A percentile compares a stretch with the other conserved stretches of the same genome.
phyloP scores from a whole-genome alignment of 2,329 filamentous ascomycete species.

The Fusarium sp. region DNA sequence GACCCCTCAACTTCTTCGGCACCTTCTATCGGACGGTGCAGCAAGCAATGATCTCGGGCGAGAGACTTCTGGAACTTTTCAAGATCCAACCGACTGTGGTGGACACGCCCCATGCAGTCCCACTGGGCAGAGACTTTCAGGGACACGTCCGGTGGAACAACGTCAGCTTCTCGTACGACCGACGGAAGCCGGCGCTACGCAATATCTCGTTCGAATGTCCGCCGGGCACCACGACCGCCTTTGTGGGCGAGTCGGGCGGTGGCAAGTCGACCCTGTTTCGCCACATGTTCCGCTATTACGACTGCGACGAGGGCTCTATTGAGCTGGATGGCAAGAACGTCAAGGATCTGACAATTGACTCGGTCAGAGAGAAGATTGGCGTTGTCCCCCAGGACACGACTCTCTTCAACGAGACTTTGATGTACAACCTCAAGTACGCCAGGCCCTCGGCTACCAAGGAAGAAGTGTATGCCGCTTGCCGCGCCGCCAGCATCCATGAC shows the following conservation, averaged over 20 bases:
- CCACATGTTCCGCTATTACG: conserved; percentile 96
- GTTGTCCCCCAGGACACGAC: conserved; percentile 98
- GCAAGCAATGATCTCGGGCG: conserved; percentile 96
- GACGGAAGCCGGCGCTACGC: conserved; percentile 84
- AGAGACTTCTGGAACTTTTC: conserved; percentile 94
- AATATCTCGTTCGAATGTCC: conserved; percentile 86
- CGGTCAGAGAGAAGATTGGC: conserved; percentile 89
- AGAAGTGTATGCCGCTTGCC: conserved; percentile 84
- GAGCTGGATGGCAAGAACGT: conserved; percentile 88
- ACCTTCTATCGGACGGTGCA: conserved; percentile 97
- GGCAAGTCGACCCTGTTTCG: conserved; percentile 98
- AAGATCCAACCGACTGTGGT: conserved; percentile 94
- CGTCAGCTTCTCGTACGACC: conserved; percentile 91
- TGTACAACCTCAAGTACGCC: conserved; percentile 95
- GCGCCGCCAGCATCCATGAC: conserved; percentile 91
- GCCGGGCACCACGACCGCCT: conserved; percentile 92
- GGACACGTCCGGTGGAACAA: conserved; percentile 90
- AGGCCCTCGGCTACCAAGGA: conserved; percentile 84
- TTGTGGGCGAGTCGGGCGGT: conserved; percentile 96
- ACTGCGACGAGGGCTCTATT: conserved; percentile 82
- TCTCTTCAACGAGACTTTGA: conserved; percentile 91
- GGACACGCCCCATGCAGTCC: conserved; percentile 75
- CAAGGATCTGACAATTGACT: conserved; percentile 89
- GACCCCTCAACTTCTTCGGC: conserved; percentile 87
- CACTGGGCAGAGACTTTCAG: conserved; percentile 72